Conservation (phyloP, 305 asterid species). For the Solanum hybrid region DNA sequence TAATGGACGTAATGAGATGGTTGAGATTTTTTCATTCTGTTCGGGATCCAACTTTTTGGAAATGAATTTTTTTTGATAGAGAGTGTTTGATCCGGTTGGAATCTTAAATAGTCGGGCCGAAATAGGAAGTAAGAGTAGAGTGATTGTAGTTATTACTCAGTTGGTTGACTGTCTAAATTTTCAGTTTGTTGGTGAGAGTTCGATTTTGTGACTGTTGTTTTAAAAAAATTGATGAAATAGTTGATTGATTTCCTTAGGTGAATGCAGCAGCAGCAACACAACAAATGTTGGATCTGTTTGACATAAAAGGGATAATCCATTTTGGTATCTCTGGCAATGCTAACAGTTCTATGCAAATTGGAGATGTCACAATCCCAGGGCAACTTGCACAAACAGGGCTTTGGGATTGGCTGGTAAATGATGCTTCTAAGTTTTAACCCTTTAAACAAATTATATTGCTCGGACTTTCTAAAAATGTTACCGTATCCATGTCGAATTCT, state of each 20-base stretch:
- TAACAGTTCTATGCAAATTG: conserved; percentile 40
- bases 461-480: background rate
- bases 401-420: conserved; percentile 66
- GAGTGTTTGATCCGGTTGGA: background rate
- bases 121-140: background rate
- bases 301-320: conserved; percentile 36
- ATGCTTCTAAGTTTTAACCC: background rate
- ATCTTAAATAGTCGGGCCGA: background rate
- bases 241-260: conserved; percentile 21
- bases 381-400: conserved; percentile 43
- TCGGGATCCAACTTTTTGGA: background rate
- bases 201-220: background rate
- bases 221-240: background rate
- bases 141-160: background rate
- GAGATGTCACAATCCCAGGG: conserved; percentile 44
- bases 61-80: background rate
- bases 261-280: conserved; percentile 69
- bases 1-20: background rate
- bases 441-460: background rate
- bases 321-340: conserved; percentile 59
- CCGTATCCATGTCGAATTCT: fast-evolving
- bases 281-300: conserved; percentile 47
- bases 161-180: background rate
- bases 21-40: background rate
- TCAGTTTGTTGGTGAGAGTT: background rate